Base-by-base conservation (phyloP, 441 rosid genomes). In the Croton laevigatus region DNA sequence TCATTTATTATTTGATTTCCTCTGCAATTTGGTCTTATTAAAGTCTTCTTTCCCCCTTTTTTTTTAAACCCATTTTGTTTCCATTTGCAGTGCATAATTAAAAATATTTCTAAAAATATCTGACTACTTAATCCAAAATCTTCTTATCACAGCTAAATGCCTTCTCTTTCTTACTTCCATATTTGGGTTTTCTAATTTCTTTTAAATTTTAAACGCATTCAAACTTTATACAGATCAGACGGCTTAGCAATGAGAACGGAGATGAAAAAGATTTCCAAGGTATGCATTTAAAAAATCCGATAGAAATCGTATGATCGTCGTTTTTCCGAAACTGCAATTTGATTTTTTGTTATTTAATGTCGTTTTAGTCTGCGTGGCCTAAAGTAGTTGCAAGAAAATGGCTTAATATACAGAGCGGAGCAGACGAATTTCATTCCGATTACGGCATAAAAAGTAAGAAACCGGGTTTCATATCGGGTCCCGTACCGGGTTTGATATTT, bases 341-440 rank as follows among this genome's bases (percentile, higher is more conserved):
- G 57, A 27, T 27, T 27, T 8, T 20, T 51, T 12, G 36, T 23
- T 65, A 11, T 57, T 34, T 38, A 61, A 22, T 6, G 11, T 73
- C 62, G 64, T n/a, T 79, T 48, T 79, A 90, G 98, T 42, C 88
- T 37, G 87, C 91, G 38, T 90, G 98, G 98, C 93, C 95, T 3
- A 88, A 79, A 79, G 69, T 74, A 62, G 85, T 90, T 54, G 98
- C 73, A 19, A 82, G 82, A 57, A 93, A 90, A 81, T 93, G 98
- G 98, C 84, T 93, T 19, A 90, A 93, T 74, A 77, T 90, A 77
- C 85, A 81, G 51, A 83, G 87, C 45, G 78, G 86, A 70, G 83
- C 81, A 27, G 89, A 81, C 38, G 94, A 90, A 74, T 93, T 86
- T 71, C 84, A 86, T 62, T 88, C 97, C 2, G 98, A 93, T 78